Percentiles rank a stretch among this genome's conserved stretches.
Conservation (phyloP, 2,329 filamentous ascomycete species). For the Rugonectria rugulosa region DNA sequence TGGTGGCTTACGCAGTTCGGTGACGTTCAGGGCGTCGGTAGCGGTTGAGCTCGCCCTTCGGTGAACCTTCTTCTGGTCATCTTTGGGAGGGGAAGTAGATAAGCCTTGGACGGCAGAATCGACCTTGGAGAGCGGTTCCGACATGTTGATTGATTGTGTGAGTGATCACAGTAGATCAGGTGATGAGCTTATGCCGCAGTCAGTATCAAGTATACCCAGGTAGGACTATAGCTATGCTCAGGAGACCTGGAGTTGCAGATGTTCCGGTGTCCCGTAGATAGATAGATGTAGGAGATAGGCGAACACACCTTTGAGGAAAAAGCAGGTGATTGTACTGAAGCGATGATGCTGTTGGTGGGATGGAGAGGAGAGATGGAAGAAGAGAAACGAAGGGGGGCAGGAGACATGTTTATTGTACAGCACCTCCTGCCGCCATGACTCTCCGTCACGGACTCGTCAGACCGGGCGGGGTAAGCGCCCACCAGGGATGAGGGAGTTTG, state of each 20-base stretch:
- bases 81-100: conserved; percentile 71
- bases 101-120: conserved; percentile 90
- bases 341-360: conserved; percentile 35
- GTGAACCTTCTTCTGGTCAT: conserved; percentile 60
- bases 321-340: conserved; percentile 32
- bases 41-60: conserved; percentile 77
- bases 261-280: background rate
- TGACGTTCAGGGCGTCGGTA: conserved; percentile 76
- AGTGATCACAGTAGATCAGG: conserved; percentile 30
- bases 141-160: conserved; percentile 42
- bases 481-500: conserved; percentile 27
- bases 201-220: conserved; percentile 1
- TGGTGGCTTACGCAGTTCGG: conserved; percentile 76
- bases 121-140: conserved; percentile 78
- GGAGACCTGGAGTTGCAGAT: background rate
- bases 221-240: background rate
- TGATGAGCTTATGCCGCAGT: conserved; percentile 20
- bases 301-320: conserved; percentile 31
- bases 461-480: conserved; percentile 53
- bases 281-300: background rate
- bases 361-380: conserved; percentile 36
- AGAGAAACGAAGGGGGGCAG: conserved; percentile 39
- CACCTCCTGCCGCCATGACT: conserved; percentile 30
- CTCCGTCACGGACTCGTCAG: conserved; percentile 47
- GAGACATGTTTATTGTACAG: conserved; percentile 44